A percentile compares a stretch with the other conserved stretches of the same genome.
Conservation (phyloP, 768 basidiomycete genomes). For the Arthromyces matolae region DNA sequence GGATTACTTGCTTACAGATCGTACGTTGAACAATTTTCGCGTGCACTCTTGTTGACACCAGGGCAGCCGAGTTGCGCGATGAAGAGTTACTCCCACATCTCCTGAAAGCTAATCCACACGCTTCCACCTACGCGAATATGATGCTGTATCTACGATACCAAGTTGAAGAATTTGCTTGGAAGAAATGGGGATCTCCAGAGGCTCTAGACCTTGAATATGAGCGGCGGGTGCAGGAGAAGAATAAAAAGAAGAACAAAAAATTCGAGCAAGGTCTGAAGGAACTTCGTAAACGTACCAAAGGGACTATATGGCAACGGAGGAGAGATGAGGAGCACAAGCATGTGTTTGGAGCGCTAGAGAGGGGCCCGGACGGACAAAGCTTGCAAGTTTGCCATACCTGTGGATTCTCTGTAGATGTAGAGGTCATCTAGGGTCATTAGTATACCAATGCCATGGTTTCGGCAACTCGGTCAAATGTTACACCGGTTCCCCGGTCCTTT, state of each 20-base stretch:
- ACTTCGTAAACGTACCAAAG: slow-evolving; percentile 18
- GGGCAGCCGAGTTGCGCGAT: slow-evolving; percentile 87
- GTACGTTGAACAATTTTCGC: slow-evolving; percentile 39
- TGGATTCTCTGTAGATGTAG: slow-evolving; percentile 88
- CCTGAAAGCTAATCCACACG: slow-evolving; percentile 73
- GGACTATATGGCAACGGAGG: slow-evolving; percentile 26
- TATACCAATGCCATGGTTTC: no score
- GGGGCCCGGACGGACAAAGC: slow-evolving; percentile 48
- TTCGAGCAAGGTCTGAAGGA: slow-evolving; percentile 90
- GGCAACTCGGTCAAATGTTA: no score
- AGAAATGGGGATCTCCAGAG: slow-evolving; percentile 64
- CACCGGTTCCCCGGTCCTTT: not conserved
- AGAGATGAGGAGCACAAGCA: slow-evolving; percentile 66
- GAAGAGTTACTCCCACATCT: slow-evolving; percentile 86
- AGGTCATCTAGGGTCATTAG: slow-evolving; percentile 53
- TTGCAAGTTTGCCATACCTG: slow-evolving; percentile 84
- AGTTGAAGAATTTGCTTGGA: slow-evolving; percentile 95
- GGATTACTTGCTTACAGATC: slow-evolving; percentile 95
- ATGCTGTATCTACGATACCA: slow-evolving; percentile 95
- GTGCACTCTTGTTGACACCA: slow-evolving; percentile 5
- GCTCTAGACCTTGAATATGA: slow-evolving; percentile 13
- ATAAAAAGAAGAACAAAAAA: slow-evolving; percentile 62
- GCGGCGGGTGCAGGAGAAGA: slow-evolving; percentile 15
- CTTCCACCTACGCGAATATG: slow-evolving; percentile 97
- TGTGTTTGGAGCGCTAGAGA: slow-evolving; percentile 62